Evolutionary conservation across 495 filamentous ascomycete species (phyloP).

Genomic region (Podospora anserina): DNA sequence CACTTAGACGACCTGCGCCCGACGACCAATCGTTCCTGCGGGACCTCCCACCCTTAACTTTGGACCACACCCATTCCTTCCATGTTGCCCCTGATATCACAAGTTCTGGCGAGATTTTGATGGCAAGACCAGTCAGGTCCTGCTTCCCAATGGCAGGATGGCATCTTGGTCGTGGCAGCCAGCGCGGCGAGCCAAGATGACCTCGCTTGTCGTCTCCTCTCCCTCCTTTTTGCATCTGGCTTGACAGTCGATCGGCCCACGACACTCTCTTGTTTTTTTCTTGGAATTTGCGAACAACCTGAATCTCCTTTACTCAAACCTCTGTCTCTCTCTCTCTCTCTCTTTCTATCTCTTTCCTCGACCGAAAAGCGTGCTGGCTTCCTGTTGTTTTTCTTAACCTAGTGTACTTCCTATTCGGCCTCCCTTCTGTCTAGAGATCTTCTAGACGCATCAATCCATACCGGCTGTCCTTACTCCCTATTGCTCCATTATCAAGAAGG

Average conservation of each 20-base stretch:
- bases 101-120: neutral
- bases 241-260: neutral
- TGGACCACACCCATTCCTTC: neutral
- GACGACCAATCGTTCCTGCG: neutral
- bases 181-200: neutral
- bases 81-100: neutral
- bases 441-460: neutral
- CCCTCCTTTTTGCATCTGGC: neutral
- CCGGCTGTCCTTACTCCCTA: neutral
- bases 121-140: conserved; percentile 4
- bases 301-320: neutral
- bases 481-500: neutral
- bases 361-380: neutral
- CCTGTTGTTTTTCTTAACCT: neutral
- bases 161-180: neutral
- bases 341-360: neutral
- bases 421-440: neutral
- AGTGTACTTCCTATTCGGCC: neutral
- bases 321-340: neutral
- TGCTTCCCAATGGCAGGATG: neutral
- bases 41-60: neutral
- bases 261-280: conserved; percentile 1
- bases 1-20: no score
- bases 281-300: neutral
- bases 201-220: neutral